phyloP scores from a whole-genome alignment of 1,284 basidiomycete genomes.

The Coriolopsis trogii region DNA sequence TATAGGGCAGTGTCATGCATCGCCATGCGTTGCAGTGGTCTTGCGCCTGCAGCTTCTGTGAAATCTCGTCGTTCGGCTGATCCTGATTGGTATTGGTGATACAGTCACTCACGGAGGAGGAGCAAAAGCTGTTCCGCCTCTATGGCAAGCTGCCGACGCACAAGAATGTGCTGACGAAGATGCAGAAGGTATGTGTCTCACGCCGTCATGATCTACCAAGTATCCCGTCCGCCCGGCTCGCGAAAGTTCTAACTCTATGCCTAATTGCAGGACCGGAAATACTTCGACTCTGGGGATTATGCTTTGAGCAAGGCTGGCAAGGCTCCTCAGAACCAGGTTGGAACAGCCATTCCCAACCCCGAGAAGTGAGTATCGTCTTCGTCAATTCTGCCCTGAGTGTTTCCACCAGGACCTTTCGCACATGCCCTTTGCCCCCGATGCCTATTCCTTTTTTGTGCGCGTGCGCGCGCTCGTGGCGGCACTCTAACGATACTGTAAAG shows the following conservation, averaged over 20 bases:
- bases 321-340: conserved; percentile 84
- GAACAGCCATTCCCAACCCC: conserved; percentile 93
- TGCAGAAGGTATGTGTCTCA: conserved; percentile 78
- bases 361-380: conserved; percentile 81
- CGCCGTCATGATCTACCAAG: conserved; percentile 5
- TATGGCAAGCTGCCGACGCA: conserved; percentile 94
- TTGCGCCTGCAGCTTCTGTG: no score
- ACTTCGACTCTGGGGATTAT: conserved; percentile 98
- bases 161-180: conserved; percentile 92
- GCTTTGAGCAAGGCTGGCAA: conserved; percentile 95
- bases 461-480: not conserved
- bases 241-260: conserved; percentile 2
- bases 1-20: no score
- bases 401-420: not conserved
- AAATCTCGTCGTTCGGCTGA: no score
- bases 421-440: not conserved
- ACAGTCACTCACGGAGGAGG: conserved; percentile 87
- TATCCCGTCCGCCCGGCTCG: conserved; percentile 1
- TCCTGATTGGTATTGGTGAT: conserved; percentile 6
- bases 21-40: no score
- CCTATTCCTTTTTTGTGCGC: conserved; percentile 2
- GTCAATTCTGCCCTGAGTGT: conserved; percentile 1
- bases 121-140: conserved; percentile 91
- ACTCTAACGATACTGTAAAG: not conserved
- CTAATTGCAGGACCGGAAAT: conserved; percentile 84